phyloP scores from a whole-genome alignment of 1,139 yeast species.

The Blastobotrys ciferrii region DNA sequence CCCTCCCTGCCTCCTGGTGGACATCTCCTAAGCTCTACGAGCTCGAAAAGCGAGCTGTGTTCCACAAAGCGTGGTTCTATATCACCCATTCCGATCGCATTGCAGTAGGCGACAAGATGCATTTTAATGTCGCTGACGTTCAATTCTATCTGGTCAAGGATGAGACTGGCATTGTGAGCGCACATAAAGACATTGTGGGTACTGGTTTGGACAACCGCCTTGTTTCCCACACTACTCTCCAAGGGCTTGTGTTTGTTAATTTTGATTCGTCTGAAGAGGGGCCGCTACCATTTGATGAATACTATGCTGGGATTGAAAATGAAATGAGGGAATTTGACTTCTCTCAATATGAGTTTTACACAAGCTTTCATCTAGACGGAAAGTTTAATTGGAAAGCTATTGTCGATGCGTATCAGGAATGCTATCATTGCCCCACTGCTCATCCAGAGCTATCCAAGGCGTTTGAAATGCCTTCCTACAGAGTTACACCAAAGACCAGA shows the following conservation, averaged over 20 bases:
- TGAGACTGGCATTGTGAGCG: slow-evolving; percentile 5
- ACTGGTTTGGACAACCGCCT: slow-evolving; percentile 6
- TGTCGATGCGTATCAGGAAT: slow-evolving; percentile 16
- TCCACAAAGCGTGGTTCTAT: slow-evolving; percentile 15
- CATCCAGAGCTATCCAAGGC: slow-evolving; percentile 17
- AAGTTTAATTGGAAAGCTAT: slow-evolving; percentile 16
- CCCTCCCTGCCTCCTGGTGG: slow-evolving; percentile 16
- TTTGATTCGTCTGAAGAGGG: slow-evolving; percentile 13
- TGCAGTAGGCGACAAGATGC: slow-evolving; percentile 11
- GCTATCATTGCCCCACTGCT: slow-evolving; percentile 17
- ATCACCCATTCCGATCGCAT: slow-evolving; percentile 12
- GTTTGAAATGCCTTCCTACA: slow-evolving; percentile 15
- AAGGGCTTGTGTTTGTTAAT: slow-evolving; percentile 13
- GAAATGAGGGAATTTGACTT: slow-evolving; percentile 14
- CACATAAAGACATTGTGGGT: slow-evolving; percentile 1
- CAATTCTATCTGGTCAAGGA: slow-evolving; percentile 12
- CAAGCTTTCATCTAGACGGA: slow-evolving; percentile 13
- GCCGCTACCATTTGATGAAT: slow-evolving; percentile 13
- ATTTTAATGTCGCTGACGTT: slow-evolving; percentile 12
- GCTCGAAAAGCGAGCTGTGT: slow-evolving; percentile 15
- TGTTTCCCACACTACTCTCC: slow-evolving; percentile 9
- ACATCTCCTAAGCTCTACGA: slow-evolving; percentile 12
- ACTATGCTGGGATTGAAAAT: slow-evolving; percentile 14
- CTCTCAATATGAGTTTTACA: slow-evolving; percentile 14
- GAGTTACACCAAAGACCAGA: slow-evolving; percentile 11